phyloP scores from a whole-genome alignment of 1,139 yeast genomes.

The Yamadazyma atmosphaerica region DNA sequence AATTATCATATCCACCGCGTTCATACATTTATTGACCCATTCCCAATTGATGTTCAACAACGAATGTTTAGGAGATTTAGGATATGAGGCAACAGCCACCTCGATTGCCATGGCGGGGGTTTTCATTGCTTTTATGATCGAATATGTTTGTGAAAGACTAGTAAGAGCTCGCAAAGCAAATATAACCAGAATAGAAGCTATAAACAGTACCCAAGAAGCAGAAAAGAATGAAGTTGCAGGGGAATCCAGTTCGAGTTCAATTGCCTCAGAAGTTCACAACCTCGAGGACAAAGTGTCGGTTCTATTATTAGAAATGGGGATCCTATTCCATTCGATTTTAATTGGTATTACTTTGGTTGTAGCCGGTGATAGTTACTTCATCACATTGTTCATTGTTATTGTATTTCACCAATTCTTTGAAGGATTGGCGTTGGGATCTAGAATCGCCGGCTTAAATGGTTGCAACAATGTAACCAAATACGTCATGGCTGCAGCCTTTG shows the following conservation, averaged over 20 bases:
- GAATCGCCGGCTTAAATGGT: slow-evolving; percentile 20
- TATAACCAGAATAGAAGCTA: slow-evolving; percentile 3
- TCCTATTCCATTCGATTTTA: slow-evolving; percentile 26
- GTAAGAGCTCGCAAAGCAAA: slow-evolving; percentile 8
- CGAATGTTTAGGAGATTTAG: slow-evolving; percentile 19
- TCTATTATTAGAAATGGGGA: slow-evolving; percentile 24
- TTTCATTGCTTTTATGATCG: slow-evolving; percentile 30
- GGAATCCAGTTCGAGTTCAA: background rate
- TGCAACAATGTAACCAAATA: slow-evolving; percentile 10
- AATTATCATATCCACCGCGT: slow-evolving; percentile 27
- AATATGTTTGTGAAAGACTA: slow-evolving; percentile 18
- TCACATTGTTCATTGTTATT: slow-evolving; percentile 36
- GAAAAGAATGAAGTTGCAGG: slow-evolving; percentile 3
- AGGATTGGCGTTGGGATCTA: slow-evolving; percentile 42
- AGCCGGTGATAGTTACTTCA: slow-evolving; percentile 26
- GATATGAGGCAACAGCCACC: slow-evolving; percentile 31
- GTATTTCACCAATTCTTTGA: slow-evolving; percentile 44
- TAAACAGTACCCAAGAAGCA: background rate
- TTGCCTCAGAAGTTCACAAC: background rate
- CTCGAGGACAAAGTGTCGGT: slow-evolving; percentile 17
- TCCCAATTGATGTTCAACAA: slow-evolving; percentile 26
- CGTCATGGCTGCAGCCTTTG: slow-evolving; percentile 19
- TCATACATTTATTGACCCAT: slow-evolving; percentile 24
- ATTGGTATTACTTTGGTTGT: slow-evolving; percentile 27
- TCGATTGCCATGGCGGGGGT: slow-evolving; percentile 36